These are phyloP conservation scores for Aethionema arabicum DNA, from an alignment of 345 rosid genomes.

Conservation along the genomic window DNA sequence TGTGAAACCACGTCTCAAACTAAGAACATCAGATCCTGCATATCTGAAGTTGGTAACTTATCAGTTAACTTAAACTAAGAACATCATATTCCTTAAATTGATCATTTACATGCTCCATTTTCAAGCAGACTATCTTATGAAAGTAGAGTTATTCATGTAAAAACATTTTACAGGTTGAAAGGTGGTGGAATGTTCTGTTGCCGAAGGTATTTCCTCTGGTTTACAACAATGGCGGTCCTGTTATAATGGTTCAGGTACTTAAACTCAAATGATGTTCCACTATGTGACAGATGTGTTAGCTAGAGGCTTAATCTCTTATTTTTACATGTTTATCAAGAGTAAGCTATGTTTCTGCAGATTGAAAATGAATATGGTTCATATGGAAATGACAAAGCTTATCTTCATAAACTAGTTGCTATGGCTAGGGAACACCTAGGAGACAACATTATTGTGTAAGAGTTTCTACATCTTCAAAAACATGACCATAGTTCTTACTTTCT, in stretches of 20 bases:
- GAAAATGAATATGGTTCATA: conserved; percentile 97
- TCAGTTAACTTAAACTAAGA: too few relatives aligned
- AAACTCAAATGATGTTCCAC: neutral
- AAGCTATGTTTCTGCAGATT: conserved; percentile 49
- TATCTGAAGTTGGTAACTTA: conserved; percentile 62
- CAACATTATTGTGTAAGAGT: conserved; percentile 64
- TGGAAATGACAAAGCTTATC: conserved; percentile 87
- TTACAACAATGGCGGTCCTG: conserved; percentile 81
- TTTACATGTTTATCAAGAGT: conserved; percentile 1
- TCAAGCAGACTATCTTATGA: neutral
- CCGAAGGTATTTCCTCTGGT: conserved; percentile 70
- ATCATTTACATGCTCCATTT: neutral
- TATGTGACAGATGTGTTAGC: neutral
- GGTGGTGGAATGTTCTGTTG: conserved; percentile 82
- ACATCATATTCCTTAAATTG: too few relatives aligned
- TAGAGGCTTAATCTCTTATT: neutral
- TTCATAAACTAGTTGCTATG: conserved; percentile 56
- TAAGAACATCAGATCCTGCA: conserved; percentile 79
- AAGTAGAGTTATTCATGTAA: conserved; percentile 15
- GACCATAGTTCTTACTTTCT: conserved; percentile 1
- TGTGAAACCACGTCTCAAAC: conserved; percentile 56
- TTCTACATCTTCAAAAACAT: conserved; percentile 19
- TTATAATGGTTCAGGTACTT: conserved; percentile 88
- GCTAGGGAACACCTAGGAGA: conserved; percentile 67
- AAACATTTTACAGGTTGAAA: conserved; percentile 58